A percentile compares a stretch with the other conserved stretches of the same genome.
Evolutionary conservation across 2,329 filamentous ascomycete genomes (phyloP).

Genomic region (Myrmaecium sp.): DNA sequence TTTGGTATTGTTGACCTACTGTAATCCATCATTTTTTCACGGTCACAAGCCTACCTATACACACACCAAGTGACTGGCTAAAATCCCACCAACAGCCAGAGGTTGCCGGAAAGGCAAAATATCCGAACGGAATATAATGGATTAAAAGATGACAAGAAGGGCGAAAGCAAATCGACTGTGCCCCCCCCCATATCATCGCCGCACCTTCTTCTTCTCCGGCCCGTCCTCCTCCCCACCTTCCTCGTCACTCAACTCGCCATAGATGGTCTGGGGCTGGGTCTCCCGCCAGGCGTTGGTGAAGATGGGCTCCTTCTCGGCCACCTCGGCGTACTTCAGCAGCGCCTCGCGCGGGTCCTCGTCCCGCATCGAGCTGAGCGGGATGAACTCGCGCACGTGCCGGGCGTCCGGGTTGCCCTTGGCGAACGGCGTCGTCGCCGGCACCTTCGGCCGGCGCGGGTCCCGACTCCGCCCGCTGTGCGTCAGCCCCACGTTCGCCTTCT

Average conservation of each 20-base stretch:
- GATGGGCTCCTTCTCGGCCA: slow-evolving; percentile 80
- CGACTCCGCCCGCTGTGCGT: slow-evolving; percentile 60
- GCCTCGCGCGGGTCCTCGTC: slow-evolving; percentile 94
- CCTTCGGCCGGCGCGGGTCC: slow-evolving; percentile 71
- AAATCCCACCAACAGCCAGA: too few species aligned
- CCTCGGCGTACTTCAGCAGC: slow-evolving; percentile 82
- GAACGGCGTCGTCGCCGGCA: slow-evolving; percentile 75
- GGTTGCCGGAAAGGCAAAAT: too few species aligned
- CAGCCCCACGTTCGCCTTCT: slow-evolving; percentile 49
- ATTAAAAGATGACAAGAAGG: too few species aligned
- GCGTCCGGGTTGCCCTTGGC: slow-evolving; percentile 80
- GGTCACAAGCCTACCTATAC: too few species aligned
- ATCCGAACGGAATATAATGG: too few species aligned
- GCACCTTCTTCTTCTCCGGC: slow-evolving; percentile 44
- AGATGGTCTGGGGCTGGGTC: slow-evolving; percentile 85
- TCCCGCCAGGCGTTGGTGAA: slow-evolving; percentile 89
- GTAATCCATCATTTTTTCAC: too few species aligned
- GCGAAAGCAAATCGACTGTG: too few species aligned
- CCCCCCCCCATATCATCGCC: slow-evolving; percentile 4
- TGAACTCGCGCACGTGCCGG: slow-evolving; percentile 72
- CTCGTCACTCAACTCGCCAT: slow-evolving; percentile 75
- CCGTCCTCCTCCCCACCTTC: slow-evolving; percentile 45
- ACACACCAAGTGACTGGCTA: too few species aligned
- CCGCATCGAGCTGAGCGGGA: slow-evolving; percentile 79
- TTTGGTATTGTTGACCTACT: too few species aligned